Evolutionary conservation across 2,329 filamentous ascomycete species (phyloP), one percentile per base, ranked within the genome.

Genomic region (Scedosporium boydii): DNA sequence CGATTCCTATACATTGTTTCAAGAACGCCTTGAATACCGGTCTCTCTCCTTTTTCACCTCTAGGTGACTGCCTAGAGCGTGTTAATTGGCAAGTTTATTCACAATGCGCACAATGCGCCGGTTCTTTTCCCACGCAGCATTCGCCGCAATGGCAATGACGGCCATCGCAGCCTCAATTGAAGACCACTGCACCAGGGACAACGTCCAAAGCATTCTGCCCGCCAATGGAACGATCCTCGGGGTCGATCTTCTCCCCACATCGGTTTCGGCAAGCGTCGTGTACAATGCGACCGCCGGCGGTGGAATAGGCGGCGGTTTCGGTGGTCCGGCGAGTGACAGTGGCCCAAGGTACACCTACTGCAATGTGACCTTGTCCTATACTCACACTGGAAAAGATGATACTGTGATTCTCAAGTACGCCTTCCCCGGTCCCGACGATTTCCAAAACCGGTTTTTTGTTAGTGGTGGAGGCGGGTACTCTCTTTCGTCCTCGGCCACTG

Each of bases 361-460:
- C 66, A 75, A 75, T 58, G 69, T 74, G 14, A 74, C 72, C 12
- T 66, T 75, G n/a, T 64, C 67, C 4, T 76, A 75, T 64, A 71
- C 70, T 0, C 74, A 74, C 63, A 66, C 69, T 16, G 70, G 71
- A 42, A 69, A 69, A 59, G 66, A 62, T 44, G 71, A 74, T 63
- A 68, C 65, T n/a, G 70, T 76, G 2, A 64, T 72, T 4, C 62
- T 76, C 55, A 68, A 69, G 62, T 75, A 75, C 58, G 69, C 66
- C 21, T 70, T 76, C 63, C 75, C 74, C 72, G n/a, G 27, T 10
- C 34, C 74, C 0, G 68, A 70, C 21, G 69, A 72, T 51, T 80
- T 76, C 67, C 66, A 77, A 66, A 77, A 76, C 66, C 76, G 77
- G 18, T 80, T 77, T 68, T 77, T 78, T 61, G 73, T 77, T 5